A percentile compares a stretch with the other conserved stretches of the same genome.
phyloP scores from a whole-genome alignment of 805 yeast genomes.

The Scheffersomyces coipomensis region DNA sequence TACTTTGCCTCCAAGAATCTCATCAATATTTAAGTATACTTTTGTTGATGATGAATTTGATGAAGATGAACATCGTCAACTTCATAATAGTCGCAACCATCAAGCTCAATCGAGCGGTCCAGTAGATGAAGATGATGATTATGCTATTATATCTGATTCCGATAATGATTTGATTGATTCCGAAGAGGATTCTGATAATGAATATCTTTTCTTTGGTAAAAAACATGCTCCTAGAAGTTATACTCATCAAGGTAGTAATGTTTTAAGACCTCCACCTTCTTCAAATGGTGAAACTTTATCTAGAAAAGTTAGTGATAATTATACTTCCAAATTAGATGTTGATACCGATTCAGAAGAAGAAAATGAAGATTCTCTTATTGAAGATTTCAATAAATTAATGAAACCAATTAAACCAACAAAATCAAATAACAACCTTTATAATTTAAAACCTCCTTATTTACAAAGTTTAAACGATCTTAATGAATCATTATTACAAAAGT shows the following conservation, averaged over 20 bases:
- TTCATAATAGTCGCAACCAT: not conserved
- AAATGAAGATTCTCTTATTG: not conserved
- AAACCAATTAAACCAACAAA: not conserved
- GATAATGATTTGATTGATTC: not conserved
- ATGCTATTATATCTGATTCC: constrained; percentile 10
- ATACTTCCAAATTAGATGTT: constrained; percentile 2
- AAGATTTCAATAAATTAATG: constrained; percentile 1
- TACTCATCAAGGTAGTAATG: not conserved
- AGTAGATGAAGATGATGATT: constrained; percentile 2
- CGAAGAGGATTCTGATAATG: constrained; percentile 7
- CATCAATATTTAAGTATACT: constrained; percentile 1
- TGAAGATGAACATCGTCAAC: not conserved
- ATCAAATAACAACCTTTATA: constrained; percentile 4
- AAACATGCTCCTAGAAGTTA: not conserved
- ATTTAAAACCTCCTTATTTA: not conserved
- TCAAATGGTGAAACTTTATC: not conserved
- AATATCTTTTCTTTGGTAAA: not conserved
- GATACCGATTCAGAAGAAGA: constrained; percentile 8
- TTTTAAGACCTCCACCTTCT: not conserved
- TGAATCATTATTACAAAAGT: constrained; percentile 5
- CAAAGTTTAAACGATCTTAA: not conserved
- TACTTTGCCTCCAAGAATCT: constrained; percentile 4
- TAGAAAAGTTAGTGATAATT: constrained; percentile 13
- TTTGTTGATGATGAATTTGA: constrained; percentile 3
- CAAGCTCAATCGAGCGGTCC: no score